A percentile compares a stretch with the other conserved stretches of the same genome.
These are phyloP conservation scores for Lecanosticta acicola DNA, from an alignment of 2,329 filamentous ascomycete species.

Conservation along the genomic window DNA sequence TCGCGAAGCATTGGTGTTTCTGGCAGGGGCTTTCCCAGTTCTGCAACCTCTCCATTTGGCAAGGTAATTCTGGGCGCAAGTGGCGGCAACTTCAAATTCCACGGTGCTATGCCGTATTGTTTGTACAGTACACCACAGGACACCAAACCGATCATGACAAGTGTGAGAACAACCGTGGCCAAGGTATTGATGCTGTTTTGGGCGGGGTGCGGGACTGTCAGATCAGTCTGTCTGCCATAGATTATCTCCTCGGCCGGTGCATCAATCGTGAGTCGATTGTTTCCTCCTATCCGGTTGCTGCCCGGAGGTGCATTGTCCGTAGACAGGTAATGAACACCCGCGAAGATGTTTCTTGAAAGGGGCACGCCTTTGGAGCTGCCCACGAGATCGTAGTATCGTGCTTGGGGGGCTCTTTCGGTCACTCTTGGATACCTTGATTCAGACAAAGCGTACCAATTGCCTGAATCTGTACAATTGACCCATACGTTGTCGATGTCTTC, in stretches of 20 bases:
- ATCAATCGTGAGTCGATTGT: slow-evolving; percentile 15
- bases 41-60: neutral
- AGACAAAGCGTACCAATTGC: slow-evolving; percentile 91
- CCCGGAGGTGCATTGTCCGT: slow-evolving; percentile 1
- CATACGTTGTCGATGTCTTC: slow-evolving; percentile 53
- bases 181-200: neutral
- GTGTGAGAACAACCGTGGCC: neutral
- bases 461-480: slow-evolving; percentile 77
- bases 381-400: slow-evolving; percentile 54
- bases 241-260: slow-evolving; percentile 7
- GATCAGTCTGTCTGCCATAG: neutral
- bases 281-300: slow-evolving; percentile 11
- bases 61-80: neutral
- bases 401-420: slow-evolving; percentile 59
- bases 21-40: neutral
- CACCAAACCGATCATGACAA: neutral
- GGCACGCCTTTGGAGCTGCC: slow-evolving; percentile 24
- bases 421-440: slow-evolving; percentile 81
- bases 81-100: neutral
- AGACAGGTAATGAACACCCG: slow-evolving; percentile 29
- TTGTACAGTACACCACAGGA: slow-evolving; percentile 6
- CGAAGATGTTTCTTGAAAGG: slow-evolving; percentile 31
- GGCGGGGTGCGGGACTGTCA: neutral
- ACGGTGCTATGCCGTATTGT: slow-evolving; percentile 1
- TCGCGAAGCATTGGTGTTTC: slow-evolving; percentile 22